Base-by-base conservation (phyloP, 2,329 filamentous ascomycete species). In the Paracoccidioides lutzii region DNA sequence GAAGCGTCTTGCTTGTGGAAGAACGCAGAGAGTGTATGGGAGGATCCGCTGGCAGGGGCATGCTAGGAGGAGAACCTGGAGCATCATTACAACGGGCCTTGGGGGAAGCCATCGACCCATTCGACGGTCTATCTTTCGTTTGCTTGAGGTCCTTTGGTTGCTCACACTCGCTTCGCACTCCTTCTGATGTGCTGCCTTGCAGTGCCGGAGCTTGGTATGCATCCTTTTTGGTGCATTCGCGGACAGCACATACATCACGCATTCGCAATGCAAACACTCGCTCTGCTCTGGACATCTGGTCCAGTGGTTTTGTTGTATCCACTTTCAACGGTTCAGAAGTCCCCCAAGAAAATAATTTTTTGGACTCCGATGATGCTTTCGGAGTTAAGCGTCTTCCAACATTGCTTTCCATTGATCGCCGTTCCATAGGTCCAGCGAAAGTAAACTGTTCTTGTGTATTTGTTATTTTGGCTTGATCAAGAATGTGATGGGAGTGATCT, bases 171-270 rank as follows among this genome's bases (percentile, higher is more conserved):
- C 46, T 42, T 14, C 52, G 40, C 4, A 46, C 43, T 37, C 45
- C 46, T 10, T 54, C 37, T 5, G 44, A 15, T 14, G 49, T 56
- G 40, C 32, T 42, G 45, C n/a, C 50, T 38, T 52, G 32, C 33
- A 22, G 32, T 12, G 22, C 22, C 37, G 50, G 32, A 28, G 42
- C 35, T 32, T 22, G 40, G 6, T 56, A 58, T 4, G 57, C 56
- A 9, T 56, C 46, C 3, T 48, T 55, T 30, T 59, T 61, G 10
- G 58, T 42, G n/a, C 59, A 52, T n/a, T 56, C 54, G 28, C 66
- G 65, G 35, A 60, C 63, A 32, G 57, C 58, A n/a, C 60, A 61
- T 38, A 68, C 57, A 54, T 68, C 66, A 51, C 62, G 64, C 59
- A 64, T 60, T 33, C 62, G 64, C 33, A 67, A 48, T 2, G 64